A percentile compares a stretch with the other conserved stretches of the same genome.
Evolutionary conservation across 495 filamentous ascomycete species (phyloP).

Genomic region (Penicillium daleae): DNA sequence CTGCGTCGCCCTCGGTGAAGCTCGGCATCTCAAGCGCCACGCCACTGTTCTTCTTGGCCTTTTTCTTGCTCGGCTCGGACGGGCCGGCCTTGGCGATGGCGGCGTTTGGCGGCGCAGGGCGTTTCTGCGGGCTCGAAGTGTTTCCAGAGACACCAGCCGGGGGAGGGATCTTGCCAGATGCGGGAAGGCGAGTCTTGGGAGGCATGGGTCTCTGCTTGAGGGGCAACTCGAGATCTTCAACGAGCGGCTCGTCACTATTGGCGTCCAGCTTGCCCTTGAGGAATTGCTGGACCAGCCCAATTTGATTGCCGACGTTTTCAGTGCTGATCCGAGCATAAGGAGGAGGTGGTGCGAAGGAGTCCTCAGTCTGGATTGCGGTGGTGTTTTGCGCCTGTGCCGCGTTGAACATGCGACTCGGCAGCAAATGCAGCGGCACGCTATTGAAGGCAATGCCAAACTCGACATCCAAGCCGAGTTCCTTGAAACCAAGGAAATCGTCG

Average conservation of each 20-base stretch:
- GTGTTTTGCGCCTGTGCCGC: slow-evolving; percentile 77
- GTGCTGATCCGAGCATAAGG: slow-evolving; percentile 78
- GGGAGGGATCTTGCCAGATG: slow-evolving; percentile 84
- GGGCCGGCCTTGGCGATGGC: slow-evolving; percentile 27
- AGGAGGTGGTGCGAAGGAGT: slow-evolving; percentile 60
- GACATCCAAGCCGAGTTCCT: slow-evolving; percentile 86
- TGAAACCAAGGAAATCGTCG: slow-evolving; percentile 99
- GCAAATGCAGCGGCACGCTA: slow-evolving; percentile 89
- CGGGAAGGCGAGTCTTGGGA: slow-evolving; percentile 75
- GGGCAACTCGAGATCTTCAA: slow-evolving; percentile 95
- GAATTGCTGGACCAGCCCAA: slow-evolving; percentile 86
- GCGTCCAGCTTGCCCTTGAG: slow-evolving; percentile 85
- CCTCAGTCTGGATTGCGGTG: slow-evolving; percentile 46
- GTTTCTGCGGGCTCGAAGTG: slow-evolving; percentile 76
- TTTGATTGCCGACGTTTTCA: slow-evolving; percentile 74
- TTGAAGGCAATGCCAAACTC: slow-evolving; percentile 85
- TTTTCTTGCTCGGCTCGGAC: slow-evolving; percentile 52
- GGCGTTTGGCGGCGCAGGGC: slow-evolving; percentile 57
- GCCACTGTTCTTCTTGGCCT: slow-evolving; percentile 52
- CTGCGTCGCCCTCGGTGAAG: slow-evolving; percentile 42
- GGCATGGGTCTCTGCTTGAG: slow-evolving; percentile 85
- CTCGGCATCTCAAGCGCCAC: slow-evolving; percentile 35
- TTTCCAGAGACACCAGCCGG: slow-evolving; percentile 35
- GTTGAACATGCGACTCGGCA: slow-evolving; percentile 86
- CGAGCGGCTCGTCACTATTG: slow-evolving; percentile 76